Base-by-base conservation (phyloP, 106 monocot genomes). In the Apostasia ramifera region DNA sequence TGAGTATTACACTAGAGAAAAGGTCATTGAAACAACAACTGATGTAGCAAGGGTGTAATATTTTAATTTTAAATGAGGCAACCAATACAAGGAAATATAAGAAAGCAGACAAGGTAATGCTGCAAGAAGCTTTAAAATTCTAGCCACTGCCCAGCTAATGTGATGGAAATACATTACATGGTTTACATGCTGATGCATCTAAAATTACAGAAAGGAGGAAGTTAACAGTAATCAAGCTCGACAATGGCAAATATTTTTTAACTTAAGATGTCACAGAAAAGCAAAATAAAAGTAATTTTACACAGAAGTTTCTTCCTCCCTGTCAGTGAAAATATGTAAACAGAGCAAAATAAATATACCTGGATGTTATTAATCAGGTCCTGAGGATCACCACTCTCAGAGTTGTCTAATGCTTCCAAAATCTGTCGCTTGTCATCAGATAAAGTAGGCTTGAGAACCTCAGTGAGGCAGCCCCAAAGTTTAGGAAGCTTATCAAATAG, bases 381-480 rank as follows among this genome's bases (percentile, higher is more conserved):
- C 67, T 98, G 97, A 47, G 90, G 81, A 68, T 92, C 92, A 15
- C 56, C 71, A 44, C 76, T 73, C 63, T 83, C 79, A 9, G 51
- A 60, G 51, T 66, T 79, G 64, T 83, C 80, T n/a, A 65, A 71
- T 38, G 86, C 63, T 57, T 75, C 66, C 46, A 62, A 43, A 57
- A 78, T 69, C 50, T 37, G 65, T 6, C 74, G 57, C 43, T 68
- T 63, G 10, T 83, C 78, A 67, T 82, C 69, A 50, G 73, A 63
- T 59, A 55, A 48, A 70, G 67, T 3, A 8, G 97, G 85, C 66
- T 74, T 79, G 39, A 98, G 76, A 75, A 92, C 60, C 74, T 98
- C 97, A 6, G 85, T 85, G 9, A 98, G 80, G 58, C 85, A 92
- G 62, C 92, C 97, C 97, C 97, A 98, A n/a, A 98, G 58, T 68